Evolutionary conservation across 139 green algal genomes (phyloP).

Genomic region (Volvox reticuliferus): DNA sequence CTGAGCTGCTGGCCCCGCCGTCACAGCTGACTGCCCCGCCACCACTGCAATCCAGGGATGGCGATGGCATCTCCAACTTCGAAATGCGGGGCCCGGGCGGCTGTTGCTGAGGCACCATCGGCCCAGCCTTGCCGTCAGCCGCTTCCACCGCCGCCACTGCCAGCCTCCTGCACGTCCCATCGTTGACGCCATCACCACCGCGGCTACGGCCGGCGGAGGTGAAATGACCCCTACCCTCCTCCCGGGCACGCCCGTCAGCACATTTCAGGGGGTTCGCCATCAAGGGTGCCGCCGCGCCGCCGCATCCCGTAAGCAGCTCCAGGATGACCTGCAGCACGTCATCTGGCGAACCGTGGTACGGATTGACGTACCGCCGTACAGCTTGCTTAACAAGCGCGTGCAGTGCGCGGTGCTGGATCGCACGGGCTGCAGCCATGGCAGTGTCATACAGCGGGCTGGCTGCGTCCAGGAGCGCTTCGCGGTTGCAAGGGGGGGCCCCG

Average conservation of each 20-base stretch:
- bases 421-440: neutral
- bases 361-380: conserved; percentile 15
- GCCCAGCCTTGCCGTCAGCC: neutral
- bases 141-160: neutral
- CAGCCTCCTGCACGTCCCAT: too few relatives aligned
- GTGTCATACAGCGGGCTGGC: neutral
- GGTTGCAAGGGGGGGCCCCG: neutral
- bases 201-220: neutral
- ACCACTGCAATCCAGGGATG: neutral
- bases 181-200: neutral
- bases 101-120: neutral
- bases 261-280: neutral
- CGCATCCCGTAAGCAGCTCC: conserved; percentile 32
- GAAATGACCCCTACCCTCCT: neutral
- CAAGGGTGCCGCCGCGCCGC: neutral
- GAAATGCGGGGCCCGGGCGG: too few relatives aligned
- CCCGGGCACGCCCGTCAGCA: too few relatives aligned
- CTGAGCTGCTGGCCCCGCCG: neutral
- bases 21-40: neutral
- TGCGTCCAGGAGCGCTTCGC: neutral
- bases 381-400: conserved; percentile 18
- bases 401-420: conserved; percentile 11
- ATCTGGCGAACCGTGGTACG: neutral
- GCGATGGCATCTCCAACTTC: neutral
- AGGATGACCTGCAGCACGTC: conserved; percentile 1